Conservation (phyloP, 2,329 filamentous ascomycete species). For the Verticillium albo-atrum region DNA sequence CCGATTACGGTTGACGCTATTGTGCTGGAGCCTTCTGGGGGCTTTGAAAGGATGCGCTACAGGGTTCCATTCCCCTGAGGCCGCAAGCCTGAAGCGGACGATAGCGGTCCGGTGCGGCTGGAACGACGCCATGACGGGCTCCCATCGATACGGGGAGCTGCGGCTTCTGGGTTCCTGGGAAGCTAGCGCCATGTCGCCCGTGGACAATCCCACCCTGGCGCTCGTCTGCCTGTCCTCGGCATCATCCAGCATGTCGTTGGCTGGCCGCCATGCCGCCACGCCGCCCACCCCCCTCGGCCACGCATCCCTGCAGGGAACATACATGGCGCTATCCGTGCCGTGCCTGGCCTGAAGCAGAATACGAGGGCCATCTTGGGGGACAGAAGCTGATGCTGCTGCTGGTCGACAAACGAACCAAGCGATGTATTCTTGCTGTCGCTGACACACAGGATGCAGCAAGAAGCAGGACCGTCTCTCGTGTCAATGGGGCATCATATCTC, state of each 20-base stretch:
- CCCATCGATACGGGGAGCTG: not conserved
- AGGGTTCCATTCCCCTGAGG: not conserved
- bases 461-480: not conserved
- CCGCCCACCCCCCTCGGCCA: not conserved
- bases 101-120: slow-evolving; percentile 1
- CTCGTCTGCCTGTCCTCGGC: not conserved
- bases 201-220: not conserved
- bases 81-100: not conserved
- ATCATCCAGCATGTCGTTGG: not conserved
- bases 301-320: slow-evolving; percentile 11
- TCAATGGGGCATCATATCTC: not conserved
- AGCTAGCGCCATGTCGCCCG: not conserved
- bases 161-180: not conserved
- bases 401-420: not conserved
- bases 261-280: slow-evolving; percentile 1
- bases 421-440: not conserved
- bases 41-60: not conserved
- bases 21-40: not conserved
- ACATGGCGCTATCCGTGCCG: slow-evolving; percentile 6
- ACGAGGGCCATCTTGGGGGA: slow-evolving; percentile 8
- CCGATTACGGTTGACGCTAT: not conserved
- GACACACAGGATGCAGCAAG: not conserved
- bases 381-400: not conserved
- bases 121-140: not conserved
- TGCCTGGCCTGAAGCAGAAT: slow-evolving; percentile 5